Conservation (phyloP, 768 basidiomycete species). For the Tephrocybe sp. region DNA sequence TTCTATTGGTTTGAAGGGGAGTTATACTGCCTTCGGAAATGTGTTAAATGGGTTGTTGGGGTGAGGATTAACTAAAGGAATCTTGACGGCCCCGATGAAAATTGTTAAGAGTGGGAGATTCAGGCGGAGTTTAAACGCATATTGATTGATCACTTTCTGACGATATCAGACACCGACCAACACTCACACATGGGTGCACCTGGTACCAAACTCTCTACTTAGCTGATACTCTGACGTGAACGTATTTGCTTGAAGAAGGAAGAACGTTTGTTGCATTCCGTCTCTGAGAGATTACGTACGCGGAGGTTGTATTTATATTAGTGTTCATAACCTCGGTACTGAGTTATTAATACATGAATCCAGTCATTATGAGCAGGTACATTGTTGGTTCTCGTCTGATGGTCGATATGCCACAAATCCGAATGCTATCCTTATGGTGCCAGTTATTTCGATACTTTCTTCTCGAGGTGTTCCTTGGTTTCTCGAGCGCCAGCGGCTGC, state of each 20-base stretch:
- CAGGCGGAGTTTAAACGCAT: conserved; percentile 20
- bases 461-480: conserved; percentile 35
- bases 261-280: too few relatives aligned
- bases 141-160: conserved; percentile 8
- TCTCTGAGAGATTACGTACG: too few relatives aligned
- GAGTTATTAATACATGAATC: too few relatives aligned
- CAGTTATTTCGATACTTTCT: conserved; percentile 26
- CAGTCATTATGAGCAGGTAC: too few relatives aligned
- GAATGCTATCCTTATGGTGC: too few relatives aligned
- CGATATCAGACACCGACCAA: too few relatives aligned
- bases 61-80: conserved; percentile 11
- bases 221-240: background rate
- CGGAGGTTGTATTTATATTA: too few relatives aligned
- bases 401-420: background rate
- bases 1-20: conserved; percentile 25
- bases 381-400: too few relatives aligned
- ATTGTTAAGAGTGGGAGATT: conserved; percentile 15
- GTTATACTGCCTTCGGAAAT: conserved; percentile 27
- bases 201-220: background rate
- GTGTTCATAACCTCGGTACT: too few relatives aligned
- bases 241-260: too few relatives aligned
- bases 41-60: conserved; percentile 18
- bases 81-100: conserved; percentile 12
- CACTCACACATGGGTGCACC: too few relatives aligned
- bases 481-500: conserved; percentile 32